Evolutionary conservation across 495 filamentous ascomycete genomes (phyloP), one percentile per base, ranked within the genome.

Genomic region (Aspergillus steynii): DNA sequence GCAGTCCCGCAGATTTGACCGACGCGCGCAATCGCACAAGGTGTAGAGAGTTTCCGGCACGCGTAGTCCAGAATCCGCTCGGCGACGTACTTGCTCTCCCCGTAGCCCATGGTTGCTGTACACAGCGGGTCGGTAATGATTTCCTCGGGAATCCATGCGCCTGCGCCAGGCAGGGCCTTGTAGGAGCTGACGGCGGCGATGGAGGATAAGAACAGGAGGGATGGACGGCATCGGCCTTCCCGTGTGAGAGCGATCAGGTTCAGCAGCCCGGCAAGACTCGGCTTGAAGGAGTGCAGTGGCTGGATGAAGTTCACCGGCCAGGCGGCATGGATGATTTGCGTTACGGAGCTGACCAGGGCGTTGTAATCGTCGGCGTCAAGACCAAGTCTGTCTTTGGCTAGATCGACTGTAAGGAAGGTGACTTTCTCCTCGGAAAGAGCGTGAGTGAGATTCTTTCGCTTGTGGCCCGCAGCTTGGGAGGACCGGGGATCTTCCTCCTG

Each of bases 241-340:
- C 25, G 15, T 50, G 74, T 72, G 45, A 87, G 82, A 50, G 83
- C 73, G 6, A 80, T 72, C 5, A 87, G 66, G 50, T 79, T 75
- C 37, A 78, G 72, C n/a, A 85, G 76, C 10, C 82, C 80, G 10
- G 66, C 67, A 32, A 87, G 74, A 52, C 83, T 77, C 1, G 80
- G 76, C 60, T 82, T 74, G 46, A 86, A 87, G 1, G 79, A 80
- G 26, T 72, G 66, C 45, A 85, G 63, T 0, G 80, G 64, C 20
- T 74, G 76, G 66, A 85, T 85, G 74, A 86, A 87, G 68, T 88
- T 80, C 27, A 87, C 82, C 15, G 32, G 37, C 63, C 49, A 88
- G 15, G 82, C 82, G 67, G 84, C 85, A 70, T 88, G 85, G 60
- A 87, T 83, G 49, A 88, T 70, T 2, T 70, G 45, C 76, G 81